Conservation (phyloP, 768 basidiomycete genomes). For the Flagelloscypha sp. region DNA sequence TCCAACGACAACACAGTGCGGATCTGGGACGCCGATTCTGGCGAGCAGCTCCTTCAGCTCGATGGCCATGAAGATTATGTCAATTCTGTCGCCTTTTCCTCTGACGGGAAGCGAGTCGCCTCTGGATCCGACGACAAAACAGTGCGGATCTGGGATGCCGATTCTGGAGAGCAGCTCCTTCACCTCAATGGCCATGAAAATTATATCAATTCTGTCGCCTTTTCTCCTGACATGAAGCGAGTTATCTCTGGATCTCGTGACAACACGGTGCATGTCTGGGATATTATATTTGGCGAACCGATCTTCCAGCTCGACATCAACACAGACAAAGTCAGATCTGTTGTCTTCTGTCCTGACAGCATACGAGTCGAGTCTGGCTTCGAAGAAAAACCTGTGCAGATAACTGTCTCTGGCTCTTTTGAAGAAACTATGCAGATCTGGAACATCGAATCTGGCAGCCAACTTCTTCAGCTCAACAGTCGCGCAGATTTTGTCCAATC, state of each 20-base stretch:
- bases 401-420: too few relatives aligned
- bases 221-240: conserved; percentile 12
- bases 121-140: conserved; percentile 8
- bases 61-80: not conserved
- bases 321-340: conserved; percentile 2
- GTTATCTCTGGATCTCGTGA: conserved; percentile 15
- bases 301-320: conserved; percentile 7
- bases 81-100: conserved; percentile 7
- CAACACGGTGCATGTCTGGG: conserved; percentile 12
- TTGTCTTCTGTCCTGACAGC: conserved; percentile 15
- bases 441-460: too few relatives aligned
- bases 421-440: too few relatives aligned
- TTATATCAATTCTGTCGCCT: conserved; percentile 9
- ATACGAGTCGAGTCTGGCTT: too few relatives aligned
- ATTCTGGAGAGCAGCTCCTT: conserved; percentile 5
- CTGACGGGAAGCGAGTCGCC: conserved; percentile 7
- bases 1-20: conserved; percentile 7
- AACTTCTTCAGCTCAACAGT: too few relatives aligned
- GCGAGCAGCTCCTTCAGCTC: not conserved
- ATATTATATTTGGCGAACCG: conserved; percentile 2
- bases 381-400: too few relatives aligned
- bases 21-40: conserved; percentile 7
- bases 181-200: conserved; percentile 10
- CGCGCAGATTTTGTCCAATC: too few relatives aligned
- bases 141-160: conserved; percentile 9